Percentiles rank a stretch among this genome's conserved stretches.
Conservation (phyloP, 352 stramenopile genomes). For the Phytophthora multivora region DNA sequence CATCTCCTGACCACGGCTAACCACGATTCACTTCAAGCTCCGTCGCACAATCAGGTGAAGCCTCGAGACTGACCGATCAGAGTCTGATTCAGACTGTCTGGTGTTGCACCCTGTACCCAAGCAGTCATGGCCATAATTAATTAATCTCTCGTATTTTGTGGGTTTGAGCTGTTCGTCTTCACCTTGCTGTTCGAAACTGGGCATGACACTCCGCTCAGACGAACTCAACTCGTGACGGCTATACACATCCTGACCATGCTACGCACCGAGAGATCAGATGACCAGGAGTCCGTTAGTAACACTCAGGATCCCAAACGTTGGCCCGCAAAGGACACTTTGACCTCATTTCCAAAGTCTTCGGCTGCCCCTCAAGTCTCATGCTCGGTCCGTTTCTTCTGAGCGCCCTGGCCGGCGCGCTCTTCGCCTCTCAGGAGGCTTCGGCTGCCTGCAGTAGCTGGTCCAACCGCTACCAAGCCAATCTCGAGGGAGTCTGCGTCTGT, state of each 20-base stretch:
- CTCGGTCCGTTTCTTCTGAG: constrained; percentile 8
- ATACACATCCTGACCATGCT: constrained; percentile 28
- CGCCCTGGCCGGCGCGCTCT: constrained; percentile 6
- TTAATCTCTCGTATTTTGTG: not conserved
- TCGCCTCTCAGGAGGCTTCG: constrained; percentile 14
- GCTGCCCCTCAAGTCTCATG: constrained; percentile 11
- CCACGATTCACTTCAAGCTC: not conserved
- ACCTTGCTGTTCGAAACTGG: constrained; percentile 26
- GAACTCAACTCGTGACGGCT: not conserved
- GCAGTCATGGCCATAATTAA: not conserved
- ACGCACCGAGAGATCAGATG: constrained; percentile 31
- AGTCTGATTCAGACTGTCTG: too few relatives aligned
- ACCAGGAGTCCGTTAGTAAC: constrained; percentile 1
- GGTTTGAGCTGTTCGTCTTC: not conserved
- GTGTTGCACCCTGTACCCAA: not conserved
- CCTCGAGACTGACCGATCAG: not conserved
- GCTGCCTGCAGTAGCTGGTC: constrained; percentile 51
- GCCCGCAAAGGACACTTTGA: not conserved
- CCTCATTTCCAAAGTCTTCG: constrained; percentile 8
- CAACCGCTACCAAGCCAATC: constrained; percentile 46
- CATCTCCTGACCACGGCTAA: not conserved
- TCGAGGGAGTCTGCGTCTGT: constrained; percentile 61
- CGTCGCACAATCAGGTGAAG: not conserved
- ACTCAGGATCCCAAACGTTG: constrained; percentile 5
- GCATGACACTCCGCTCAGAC: constrained; percentile 18